These are phyloP conservation scores for Cutaneotrichosporon dermatis DNA, from an alignment of 1,284 basidiomycete genomes.

Conservation along the genomic window DNA sequence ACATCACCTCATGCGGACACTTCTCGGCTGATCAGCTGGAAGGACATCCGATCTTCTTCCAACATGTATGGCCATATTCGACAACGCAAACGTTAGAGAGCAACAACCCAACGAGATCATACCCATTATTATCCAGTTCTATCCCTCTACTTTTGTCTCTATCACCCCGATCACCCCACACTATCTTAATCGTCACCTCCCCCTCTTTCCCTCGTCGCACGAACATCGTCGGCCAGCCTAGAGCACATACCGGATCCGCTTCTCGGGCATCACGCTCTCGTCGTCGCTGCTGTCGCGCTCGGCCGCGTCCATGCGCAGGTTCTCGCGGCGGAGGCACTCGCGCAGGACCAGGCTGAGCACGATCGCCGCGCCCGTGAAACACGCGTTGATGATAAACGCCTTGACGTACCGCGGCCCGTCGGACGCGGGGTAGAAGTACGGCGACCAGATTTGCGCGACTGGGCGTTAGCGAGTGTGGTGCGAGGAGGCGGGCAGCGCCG, in stretches of 20 bases:
- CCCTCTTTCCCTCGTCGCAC: too few relatives aligned
- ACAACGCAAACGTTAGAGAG: too few relatives aligned
- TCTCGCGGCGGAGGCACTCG: conserved; percentile 26
- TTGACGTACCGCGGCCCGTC: conserved; percentile 22
- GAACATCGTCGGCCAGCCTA: neutral
- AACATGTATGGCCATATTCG: too few relatives aligned
- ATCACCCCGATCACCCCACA: too few relatives aligned
- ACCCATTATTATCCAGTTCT: too few relatives aligned
- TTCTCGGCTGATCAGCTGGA: too few relatives aligned
- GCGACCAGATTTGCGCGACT: conserved; percentile 39
- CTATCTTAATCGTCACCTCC: too few relatives aligned
- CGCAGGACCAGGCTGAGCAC: conserved; percentile 26
- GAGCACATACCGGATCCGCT: neutral
- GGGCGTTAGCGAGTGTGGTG: neutral
- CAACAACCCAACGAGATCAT: too few relatives aligned
- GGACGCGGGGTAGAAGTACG: conserved; percentile 33
- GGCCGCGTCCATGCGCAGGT: conserved; percentile 11
- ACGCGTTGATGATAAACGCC: conserved; percentile 32
- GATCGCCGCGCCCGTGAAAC: conserved; percentile 28
- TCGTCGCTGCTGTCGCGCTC: neutral
- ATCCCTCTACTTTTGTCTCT: too few relatives aligned
- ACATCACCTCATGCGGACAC: too few relatives aligned
- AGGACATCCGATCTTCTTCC: too few relatives aligned
- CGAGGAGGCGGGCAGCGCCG: too few relatives aligned
- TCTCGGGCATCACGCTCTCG: neutral